Conservation (phyloP, 75 land plant genomes). For the Pseudotsuga menziesii region DNA sequence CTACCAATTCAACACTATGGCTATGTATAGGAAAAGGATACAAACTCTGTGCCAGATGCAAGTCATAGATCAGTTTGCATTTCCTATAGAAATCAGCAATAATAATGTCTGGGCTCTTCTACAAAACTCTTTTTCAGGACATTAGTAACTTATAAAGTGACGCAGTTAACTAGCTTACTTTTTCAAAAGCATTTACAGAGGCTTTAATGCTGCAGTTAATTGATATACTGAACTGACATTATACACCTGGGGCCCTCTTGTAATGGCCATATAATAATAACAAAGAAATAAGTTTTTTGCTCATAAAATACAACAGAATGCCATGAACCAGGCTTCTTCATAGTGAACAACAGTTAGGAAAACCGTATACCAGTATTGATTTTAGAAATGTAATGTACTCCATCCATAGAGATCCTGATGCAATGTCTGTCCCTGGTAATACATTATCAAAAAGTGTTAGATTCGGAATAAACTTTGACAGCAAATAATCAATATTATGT, state of each 20-base stretch:
- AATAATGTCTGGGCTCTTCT: not conserved
- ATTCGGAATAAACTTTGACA: not conserved
- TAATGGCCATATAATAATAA: not conserved
- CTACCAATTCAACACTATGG: not conserved
- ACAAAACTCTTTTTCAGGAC: not conserved
- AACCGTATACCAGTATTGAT: slow-evolving; percentile 66
- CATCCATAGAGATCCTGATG: slow-evolving; percentile 93
- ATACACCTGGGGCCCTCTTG: not conserved
- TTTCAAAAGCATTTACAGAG: not conserved
- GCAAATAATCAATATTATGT: not conserved
- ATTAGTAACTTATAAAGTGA: not conserved
- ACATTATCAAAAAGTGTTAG: slow-evolving; percentile 6
- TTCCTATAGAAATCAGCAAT: not conserved
- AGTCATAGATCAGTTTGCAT: not conserved
- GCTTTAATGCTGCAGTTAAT: not conserved
- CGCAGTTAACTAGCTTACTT: not conserved
- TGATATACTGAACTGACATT: not conserved
- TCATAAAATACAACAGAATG: not conserved
- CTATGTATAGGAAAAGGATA: not conserved
- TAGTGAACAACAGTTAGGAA: not conserved
- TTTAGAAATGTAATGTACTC: slow-evolving; percentile 94
- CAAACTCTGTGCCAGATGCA: not conserved
- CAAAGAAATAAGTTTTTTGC: not conserved
- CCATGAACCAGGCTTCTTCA: not conserved
- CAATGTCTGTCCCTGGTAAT: slow-evolving; percentile 75